Conservation (phyloP, 2,329 filamentous ascomycete species). For the Neoscytalidium dimidiatum region DNA sequence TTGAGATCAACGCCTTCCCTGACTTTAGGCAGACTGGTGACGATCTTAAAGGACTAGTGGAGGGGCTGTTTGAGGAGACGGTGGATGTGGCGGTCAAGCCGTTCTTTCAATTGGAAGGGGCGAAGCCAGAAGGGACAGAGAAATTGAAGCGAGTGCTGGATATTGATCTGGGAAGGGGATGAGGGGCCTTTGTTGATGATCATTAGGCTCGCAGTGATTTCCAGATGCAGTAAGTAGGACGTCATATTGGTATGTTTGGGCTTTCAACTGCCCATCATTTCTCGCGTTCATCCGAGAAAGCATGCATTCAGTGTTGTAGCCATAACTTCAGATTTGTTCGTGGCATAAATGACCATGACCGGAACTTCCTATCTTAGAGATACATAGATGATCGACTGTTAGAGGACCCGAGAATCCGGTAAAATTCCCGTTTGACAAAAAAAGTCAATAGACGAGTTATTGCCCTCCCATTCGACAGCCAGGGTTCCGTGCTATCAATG, state of each 20-base stretch:
- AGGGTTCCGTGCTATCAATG: too few relatives aligned
- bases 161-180: constrained; percentile 44
- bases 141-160: constrained; percentile 46
- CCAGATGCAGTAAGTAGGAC: too few relatives aligned
- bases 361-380: neutral
- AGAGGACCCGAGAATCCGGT: neutral
- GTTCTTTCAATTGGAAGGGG: constrained; percentile 60
- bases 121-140: constrained; percentile 24
- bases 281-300: too few relatives aligned
- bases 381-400: neutral
- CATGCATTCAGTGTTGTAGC: too few relatives aligned
- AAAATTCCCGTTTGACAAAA: neutral
- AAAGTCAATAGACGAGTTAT: too few relatives aligned
- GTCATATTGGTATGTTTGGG: too few relatives aligned
- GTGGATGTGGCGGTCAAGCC: constrained; percentile 65
- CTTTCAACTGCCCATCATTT: too few relatives aligned
- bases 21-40: constrained; percentile 91
- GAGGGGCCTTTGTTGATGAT: neutral
- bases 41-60: constrained; percentile 70
- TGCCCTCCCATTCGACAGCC: too few relatives aligned
- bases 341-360: neutral
- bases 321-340: neutral
- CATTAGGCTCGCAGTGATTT: too few relatives aligned
- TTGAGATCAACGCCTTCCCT: constrained; percentile 95
- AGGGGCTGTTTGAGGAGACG: constrained; percentile 74